A percentile compares a stretch with the other conserved stretches of the same genome.
Evolutionary conservation across 2,329 filamentous ascomycete species (phyloP).

Genomic region (Coniella lustricola): DNA sequence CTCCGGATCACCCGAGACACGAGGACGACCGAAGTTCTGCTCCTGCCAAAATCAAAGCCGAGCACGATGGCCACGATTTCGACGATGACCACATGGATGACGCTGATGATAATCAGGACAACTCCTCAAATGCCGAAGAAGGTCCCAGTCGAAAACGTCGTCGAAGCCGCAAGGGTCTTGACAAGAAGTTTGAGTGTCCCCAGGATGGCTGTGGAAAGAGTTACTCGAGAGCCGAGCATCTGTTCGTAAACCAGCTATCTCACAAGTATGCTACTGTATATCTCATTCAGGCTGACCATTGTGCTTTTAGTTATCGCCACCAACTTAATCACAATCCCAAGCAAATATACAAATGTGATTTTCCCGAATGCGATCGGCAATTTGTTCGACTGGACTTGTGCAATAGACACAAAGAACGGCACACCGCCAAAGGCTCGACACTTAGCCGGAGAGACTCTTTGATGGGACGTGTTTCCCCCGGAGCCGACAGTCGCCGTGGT

Average conservation of each 20-base stretch:
- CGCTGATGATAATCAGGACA: conserved; percentile 34
- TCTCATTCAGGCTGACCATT: conserved; percentile 3
- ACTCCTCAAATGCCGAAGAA: conserved; percentile 44
- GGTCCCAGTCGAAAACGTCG: conserved; percentile 54
- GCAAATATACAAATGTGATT: conserved; percentile 90
- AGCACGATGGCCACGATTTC: conserved; percentile 28
- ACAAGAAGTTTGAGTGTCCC: conserved; percentile 79
- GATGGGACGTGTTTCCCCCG: conserved; percentile 43
- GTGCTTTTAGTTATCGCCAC: conserved; percentile 61
- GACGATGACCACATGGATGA: conserved; percentile 33
- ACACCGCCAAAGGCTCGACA: conserved; percentile 72
- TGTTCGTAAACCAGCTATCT: conserved; percentile 48
- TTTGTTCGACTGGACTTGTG: conserved; percentile 94
- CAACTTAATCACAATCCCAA: conserved; percentile 95
- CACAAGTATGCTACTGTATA: background rate
- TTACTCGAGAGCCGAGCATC: conserved; percentile 91
- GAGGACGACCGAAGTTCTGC: conserved; percentile 34
- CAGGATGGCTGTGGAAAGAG: conserved; percentile 87
- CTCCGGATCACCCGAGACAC: conserved; percentile 33
- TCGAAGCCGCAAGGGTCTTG: conserved; percentile 68
- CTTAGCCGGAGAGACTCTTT: conserved; percentile 67
- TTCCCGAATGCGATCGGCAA: conserved; percentile 78
- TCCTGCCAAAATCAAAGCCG: conserved; percentile 34
- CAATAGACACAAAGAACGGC: conserved; percentile 74
- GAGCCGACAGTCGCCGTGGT: conserved; percentile 32